Evolutionary conservation across 441 rosid genomes (phyloP).

Genomic region (Populus hybrid): DNA sequence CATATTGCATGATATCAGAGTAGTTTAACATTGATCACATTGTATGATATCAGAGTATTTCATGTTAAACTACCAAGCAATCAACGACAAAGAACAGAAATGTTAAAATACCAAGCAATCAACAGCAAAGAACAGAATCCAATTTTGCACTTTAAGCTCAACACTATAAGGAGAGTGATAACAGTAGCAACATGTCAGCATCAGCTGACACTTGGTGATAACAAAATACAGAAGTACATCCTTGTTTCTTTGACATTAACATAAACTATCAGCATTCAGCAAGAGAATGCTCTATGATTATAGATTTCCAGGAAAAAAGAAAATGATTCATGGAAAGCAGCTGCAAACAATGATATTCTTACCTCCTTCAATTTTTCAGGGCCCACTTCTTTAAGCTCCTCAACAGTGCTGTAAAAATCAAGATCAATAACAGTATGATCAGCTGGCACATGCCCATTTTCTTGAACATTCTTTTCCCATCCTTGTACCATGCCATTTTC

Average conservation of each 20-base stretch:
- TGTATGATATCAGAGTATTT: not conserved
- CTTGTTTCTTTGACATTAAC: not conserved
- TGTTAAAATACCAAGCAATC: not conserved
- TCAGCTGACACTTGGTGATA: not conserved
- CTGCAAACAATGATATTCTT: not conserved
- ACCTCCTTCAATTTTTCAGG: constrained; percentile 22
- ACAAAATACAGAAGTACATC: not conserved
- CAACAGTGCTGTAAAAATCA: constrained; percentile 84
- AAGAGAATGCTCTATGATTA: constrained; percentile 1
- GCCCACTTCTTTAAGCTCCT: constrained; percentile 87
- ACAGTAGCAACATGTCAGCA: not conserved
- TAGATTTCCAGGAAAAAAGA: constrained; percentile 3
- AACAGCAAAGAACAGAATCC: not conserved
- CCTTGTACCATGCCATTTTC: constrained; percentile 46
- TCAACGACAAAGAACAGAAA: not conserved
- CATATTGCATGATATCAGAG: not conserved
- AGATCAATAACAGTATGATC: constrained; percentile 63
- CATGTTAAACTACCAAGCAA: not conserved
- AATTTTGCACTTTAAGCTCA: not conserved
- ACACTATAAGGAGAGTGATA: not conserved
- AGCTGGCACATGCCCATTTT: constrained; percentile 49
- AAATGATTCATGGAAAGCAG: constrained; percentile 1
- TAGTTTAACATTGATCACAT: not conserved
- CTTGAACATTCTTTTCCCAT: constrained; percentile 58
- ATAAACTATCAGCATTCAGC: not conserved